phyloP scores from a whole-genome alignment of 2,329 filamentous ascomycete genomes.

The Capronia coronata region DNA sequence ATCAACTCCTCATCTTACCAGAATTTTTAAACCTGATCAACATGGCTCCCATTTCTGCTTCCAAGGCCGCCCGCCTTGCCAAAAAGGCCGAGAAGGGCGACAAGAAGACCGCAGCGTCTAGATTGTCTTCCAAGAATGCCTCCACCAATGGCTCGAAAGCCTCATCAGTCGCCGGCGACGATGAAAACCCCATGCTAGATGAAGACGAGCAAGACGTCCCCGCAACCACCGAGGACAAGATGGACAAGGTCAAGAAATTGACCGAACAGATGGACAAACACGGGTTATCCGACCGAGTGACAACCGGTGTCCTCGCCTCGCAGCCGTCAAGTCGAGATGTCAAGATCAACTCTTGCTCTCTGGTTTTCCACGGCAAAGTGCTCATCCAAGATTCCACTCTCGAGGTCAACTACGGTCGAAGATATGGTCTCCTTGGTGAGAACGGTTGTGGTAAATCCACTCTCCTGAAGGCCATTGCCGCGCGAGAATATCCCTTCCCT shows the following conservation, averaged over 20 bases:
- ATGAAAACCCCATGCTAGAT: slow-evolving; percentile 55
- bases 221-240: slow-evolving; percentile 64
- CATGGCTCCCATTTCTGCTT: slow-evolving; percentile 58
- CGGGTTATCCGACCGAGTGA: slow-evolving; percentile 94
- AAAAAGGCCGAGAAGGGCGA: slow-evolving; percentile 61
- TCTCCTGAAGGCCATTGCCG: slow-evolving; percentile 88
- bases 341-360: slow-evolving; percentile 87
- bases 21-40: slow-evolving; percentile 22
- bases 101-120: slow-evolving; percentile 62
- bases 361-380: slow-evolving; percentile 97
- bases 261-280: slow-evolving; percentile 91
- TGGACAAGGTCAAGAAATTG: slow-evolving; percentile 77
- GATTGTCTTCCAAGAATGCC: slow-evolving; percentile 58
- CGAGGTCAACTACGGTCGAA: slow-evolving; percentile 84
- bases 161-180: slow-evolving; percentile 65
- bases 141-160: slow-evolving; percentile 46
- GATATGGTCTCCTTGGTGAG: slow-evolving; percentile 93
- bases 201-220: slow-evolving; percentile 56
- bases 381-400: slow-evolving; percentile 89
- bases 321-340: slow-evolving; percentile 81
- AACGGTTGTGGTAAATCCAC: slow-evolving; percentile 99
- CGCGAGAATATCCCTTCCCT: slow-evolving; percentile 90
- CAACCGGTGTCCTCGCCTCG: slow-evolving; percentile 90
- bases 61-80: slow-evolving; percentile 61
- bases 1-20: neutral